Evolutionary conservation across 2,329 filamentous ascomycete genomes (phyloP), one percentile per base, ranked within the genome.

Genomic region (Teratosphaeria gauchensis): DNA sequence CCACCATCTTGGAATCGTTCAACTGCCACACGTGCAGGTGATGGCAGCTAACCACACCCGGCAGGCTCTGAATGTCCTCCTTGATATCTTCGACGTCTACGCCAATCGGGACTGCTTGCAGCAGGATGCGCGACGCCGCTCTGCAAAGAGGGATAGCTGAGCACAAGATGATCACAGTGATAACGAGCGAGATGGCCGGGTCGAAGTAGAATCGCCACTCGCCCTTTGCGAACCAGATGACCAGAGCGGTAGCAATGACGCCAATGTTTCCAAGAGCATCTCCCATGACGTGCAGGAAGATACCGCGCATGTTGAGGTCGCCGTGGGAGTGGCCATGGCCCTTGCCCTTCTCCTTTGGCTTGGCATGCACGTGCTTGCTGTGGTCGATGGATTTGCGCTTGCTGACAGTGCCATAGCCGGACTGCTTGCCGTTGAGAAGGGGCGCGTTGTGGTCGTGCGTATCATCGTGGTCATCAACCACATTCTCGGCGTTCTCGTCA

Each of bases 1-100:
- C 92, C 42, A 99, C 88, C 35, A 96, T 80, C 77, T 96, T 96
- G 56, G 91, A 94, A 71, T 97, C 92, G 16, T 89, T 95, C 35
- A 99, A 82, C 74, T 97, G 92, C 94, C 94, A 99, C 62, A 99
- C 91, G 72, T 99, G 94, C 24, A 99, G 82, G 72, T 99, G 92
- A 75, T 99, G 94, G 70, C 91, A 96, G 71, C 88, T 90, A 61
- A 94, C 79, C 54, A 99, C 88, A 51, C 92, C 92, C 0, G 88
- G 87, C 5, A 99, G 84, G 16, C 83, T 77, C 70, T 92, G 84
- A 57, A 99, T 96, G 71, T 99, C 94, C 64, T 92, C 87, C 65
- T 90, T 89, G 73, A 99, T 92, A 60, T 97, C 89, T 64, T 92
- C 87, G 58, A 96, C 84, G 65, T 87, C 86, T 67, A 99, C 86